Percentiles rank a stretch among this genome's conserved stretches.
Evolutionary conservation across 2,329 filamentous ascomycete species (phyloP).

Genomic region (Arthrinium puccinioides): DNA sequence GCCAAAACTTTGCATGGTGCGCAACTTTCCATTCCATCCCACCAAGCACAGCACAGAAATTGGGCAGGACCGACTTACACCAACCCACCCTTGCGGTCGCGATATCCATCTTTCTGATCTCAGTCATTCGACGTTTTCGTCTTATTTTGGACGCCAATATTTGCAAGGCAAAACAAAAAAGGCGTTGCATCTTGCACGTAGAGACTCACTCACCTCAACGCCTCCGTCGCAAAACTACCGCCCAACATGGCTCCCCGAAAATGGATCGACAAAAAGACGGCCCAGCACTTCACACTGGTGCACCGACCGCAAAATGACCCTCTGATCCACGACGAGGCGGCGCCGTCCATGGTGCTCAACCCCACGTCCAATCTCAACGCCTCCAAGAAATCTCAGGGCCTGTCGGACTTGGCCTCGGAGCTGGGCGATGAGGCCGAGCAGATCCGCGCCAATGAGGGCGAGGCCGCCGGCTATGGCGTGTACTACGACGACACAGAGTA

Average conservation of each 20-base stretch:
- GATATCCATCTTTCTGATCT: too few relatives aligned
- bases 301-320: constrained; percentile 97
- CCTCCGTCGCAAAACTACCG: too few relatives aligned
- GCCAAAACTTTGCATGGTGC: too few relatives aligned
- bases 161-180: too few relatives aligned
- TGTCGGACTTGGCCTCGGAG: constrained; percentile 70
- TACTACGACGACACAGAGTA: constrained; percentile 94
- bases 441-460: constrained; percentile 85
- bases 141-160: too few relatives aligned
- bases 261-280: constrained; percentile 69
- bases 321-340: constrained; percentile 84
- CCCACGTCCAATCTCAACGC: constrained; percentile 46
- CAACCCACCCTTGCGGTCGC: too few relatives aligned
- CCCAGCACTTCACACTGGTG: constrained; percentile 88
- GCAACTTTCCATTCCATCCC: too few relatives aligned
- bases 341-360: constrained; percentile 86
- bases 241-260: constrained; percentile 3
- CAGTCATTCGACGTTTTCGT: too few relatives aligned
- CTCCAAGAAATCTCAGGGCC: constrained; percentile 46
- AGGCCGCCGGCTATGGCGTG: constrained; percentile 88
- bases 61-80: too few relatives aligned
- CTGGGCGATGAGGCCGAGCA: constrained; percentile 59
- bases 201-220: too few relatives aligned
- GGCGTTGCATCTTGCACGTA: too few relatives aligned
- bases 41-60: too few relatives aligned